A percentile compares a stretch with the other conserved stretches of the same genome.
phyloP scores from a whole-genome alignment of 1,284 basidiomycete genomes.

The Gomphus sp. region DNA sequence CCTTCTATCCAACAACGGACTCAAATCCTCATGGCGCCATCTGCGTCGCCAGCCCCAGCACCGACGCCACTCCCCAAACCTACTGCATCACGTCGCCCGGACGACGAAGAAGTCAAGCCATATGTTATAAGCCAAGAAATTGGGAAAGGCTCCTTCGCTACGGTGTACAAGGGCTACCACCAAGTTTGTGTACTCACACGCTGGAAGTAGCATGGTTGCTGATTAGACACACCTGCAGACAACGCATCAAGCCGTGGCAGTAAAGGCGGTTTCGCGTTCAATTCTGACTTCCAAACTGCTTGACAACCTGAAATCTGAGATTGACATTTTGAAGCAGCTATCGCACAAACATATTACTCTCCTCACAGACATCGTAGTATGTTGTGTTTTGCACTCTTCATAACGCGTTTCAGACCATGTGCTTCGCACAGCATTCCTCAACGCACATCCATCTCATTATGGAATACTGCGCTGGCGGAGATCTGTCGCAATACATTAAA shows the following conservation, averaged over 20 bases:
- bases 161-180: slow-evolving; percentile 90
- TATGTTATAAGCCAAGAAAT: slow-evolving; percentile 68
- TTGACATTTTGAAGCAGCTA: slow-evolving; percentile 91
- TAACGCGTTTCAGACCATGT: neutral
- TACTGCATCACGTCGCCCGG: slow-evolving; percentile 15
- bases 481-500: slow-evolving; percentile 95
- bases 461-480: slow-evolving; percentile 94
- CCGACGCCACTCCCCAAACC: neutral
- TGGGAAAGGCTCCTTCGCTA: slow-evolving; percentile 91
- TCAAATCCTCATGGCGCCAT: slow-evolving; percentile 2
- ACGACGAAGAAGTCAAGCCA: slow-evolving; percentile 61
- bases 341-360: slow-evolving; percentile 92
- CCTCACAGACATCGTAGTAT: slow-evolving; percentile 84
- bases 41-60: slow-evolving; percentile 5
- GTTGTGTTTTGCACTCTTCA: slow-evolving; percentile 16
- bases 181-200: slow-evolving; percentile 43
- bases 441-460: slow-evolving; percentile 96
- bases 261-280: slow-evolving; percentile 90
- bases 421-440: slow-evolving; percentile 65
- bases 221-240: slow-evolving; percentile 37
- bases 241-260: slow-evolving; percentile 72
- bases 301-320: slow-evolving; percentile 96
- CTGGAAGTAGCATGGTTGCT: slow-evolving; percentile 1
- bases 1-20: neutral
- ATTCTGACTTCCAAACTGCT: slow-evolving; percentile 89